Base-by-base conservation (phyloP, 768 basidiomycete genomes). In the Termitomyces sp. region DNA sequence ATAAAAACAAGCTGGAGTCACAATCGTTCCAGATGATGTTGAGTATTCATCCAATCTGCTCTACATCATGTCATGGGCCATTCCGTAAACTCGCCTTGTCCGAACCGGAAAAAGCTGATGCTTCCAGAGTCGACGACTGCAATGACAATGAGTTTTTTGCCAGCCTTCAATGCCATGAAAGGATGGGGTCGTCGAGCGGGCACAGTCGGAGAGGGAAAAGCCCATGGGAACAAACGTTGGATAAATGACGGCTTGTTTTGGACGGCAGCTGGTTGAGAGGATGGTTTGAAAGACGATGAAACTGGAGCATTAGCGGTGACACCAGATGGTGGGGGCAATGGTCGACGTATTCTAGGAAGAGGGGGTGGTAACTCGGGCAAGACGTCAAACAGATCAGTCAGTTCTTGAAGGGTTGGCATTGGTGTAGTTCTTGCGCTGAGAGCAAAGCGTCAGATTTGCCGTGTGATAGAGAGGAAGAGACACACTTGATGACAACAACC, bases 111-210 rank as follows among this genome's bases (percentile, higher is more conserved):
- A 76, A 97, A 95, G 60, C 89, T 89, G 40, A 87, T 87, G 58
- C 81, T 92, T 9, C 95, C 93, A 2, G 84, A 80, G 69, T 97
- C 94, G 5, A 95, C 94, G 2, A 82, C 91, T 1, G 94, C 95
- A 45, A 98, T 80, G 32, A 98, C 76, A 50, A 95, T 74, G 9
- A 77, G 86, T 65, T 91, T 91, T 66, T 86, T 90, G 0, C 96
- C 96, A 27, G 83, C 81, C 61, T 95, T 91, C 56, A 98, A 74
- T 5, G 82, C 81, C 57, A 84, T 79, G 64, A 96, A 95, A 0
- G 92, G 89, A 61, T 94, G 87, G 3, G 80, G 73, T 57, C 67
- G 78, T 18, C 75, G 75, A 10, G 68, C 56, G 13, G 63, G 65
- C 2, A n/a, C 57, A 56, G 22, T 52, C 47, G 22, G 46, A 53